Evolutionary conservation across 208 protist genomes (phyloP).

Genomic region (Crithidia bombi): DNA sequence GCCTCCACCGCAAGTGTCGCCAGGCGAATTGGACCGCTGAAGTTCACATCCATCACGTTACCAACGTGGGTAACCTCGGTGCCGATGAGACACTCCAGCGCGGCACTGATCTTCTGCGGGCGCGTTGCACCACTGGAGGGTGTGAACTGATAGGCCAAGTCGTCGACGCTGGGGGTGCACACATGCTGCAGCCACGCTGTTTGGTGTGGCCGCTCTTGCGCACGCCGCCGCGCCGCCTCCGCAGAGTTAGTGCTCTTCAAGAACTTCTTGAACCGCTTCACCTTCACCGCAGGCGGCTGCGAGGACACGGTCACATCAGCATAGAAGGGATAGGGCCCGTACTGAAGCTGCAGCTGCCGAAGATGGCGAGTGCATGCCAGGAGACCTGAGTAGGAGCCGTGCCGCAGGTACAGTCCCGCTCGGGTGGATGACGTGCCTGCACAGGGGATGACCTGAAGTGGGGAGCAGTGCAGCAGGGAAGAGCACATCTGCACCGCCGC

Average conservation of each 20-base stretch:
- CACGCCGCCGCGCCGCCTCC: constrained; percentile 26
- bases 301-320: constrained; percentile 5
- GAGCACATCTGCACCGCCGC: constrained; percentile 41
- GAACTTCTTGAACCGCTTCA: constrained; percentile 39
- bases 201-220: constrained; percentile 21
- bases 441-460: constrained; percentile 8
- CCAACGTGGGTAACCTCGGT: constrained; percentile 26
- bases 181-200: constrained; percentile 29
- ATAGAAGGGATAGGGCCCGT: constrained; percentile 16
- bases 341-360: constrained; percentile 30
- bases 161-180: constrained; percentile 12
- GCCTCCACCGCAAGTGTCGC: constrained; percentile 40
- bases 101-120: constrained; percentile 2
- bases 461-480: constrained; percentile 33
- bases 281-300: constrained; percentile 12
- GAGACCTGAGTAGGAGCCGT: constrained; percentile 28
- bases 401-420: constrained; percentile 17
- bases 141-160: constrained; percentile 19
- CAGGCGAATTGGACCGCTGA: constrained; percentile 34
- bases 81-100: constrained; percentile 20
- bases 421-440: not conserved
- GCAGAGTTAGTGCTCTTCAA: constrained; percentile 12
- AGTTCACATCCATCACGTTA: constrained; percentile 32
- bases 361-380: constrained; percentile 13
- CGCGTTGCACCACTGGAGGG: not conserved